phyloP scores from a whole-genome alignment of 2,329 filamentous ascomycete species.

The Cladosporium halotolerans region DNA sequence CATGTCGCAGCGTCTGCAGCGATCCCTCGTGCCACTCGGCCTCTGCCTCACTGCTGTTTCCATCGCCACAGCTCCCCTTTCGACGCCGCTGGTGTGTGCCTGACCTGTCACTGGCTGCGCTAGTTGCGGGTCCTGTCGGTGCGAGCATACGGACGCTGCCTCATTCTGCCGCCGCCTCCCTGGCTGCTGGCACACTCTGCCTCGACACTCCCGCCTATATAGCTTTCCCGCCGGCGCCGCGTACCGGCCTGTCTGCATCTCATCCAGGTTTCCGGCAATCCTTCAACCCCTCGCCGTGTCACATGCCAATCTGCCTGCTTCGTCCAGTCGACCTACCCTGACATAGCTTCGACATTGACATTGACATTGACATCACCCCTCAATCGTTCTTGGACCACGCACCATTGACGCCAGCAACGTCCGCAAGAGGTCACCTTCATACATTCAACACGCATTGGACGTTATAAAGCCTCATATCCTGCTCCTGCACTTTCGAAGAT shows the following conservation, averaged over 20 bases:
- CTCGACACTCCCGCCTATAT: conserved; percentile 17
- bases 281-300: conserved; percentile 2
- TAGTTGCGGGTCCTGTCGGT: conserved; percentile 15
- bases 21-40: conserved; percentile 30
- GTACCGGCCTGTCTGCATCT: conserved; percentile 18
- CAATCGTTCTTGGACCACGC: no score
- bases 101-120: conserved; percentile 29
- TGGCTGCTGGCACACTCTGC: no score
- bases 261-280: conserved; percentile 15
- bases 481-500: no score
- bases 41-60: conserved; percentile 29
- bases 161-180: neutral
- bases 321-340: neutral
- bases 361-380: no score
- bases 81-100: conserved; percentile 27
- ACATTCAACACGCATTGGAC: no score
- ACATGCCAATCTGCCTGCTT: neutral
- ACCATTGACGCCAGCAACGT: no score
- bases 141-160: conserved; percentile 22
- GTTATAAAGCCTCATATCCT: no score
- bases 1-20: conserved; percentile 26
- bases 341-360: neutral
- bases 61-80: conserved; percentile 22
- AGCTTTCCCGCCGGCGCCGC: conserved; percentile 17
- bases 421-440: no score